Evolutionary conservation across 139 green algal species (phyloP).

Genomic region (Auxenochlorella pyrenoidosa): DNA sequence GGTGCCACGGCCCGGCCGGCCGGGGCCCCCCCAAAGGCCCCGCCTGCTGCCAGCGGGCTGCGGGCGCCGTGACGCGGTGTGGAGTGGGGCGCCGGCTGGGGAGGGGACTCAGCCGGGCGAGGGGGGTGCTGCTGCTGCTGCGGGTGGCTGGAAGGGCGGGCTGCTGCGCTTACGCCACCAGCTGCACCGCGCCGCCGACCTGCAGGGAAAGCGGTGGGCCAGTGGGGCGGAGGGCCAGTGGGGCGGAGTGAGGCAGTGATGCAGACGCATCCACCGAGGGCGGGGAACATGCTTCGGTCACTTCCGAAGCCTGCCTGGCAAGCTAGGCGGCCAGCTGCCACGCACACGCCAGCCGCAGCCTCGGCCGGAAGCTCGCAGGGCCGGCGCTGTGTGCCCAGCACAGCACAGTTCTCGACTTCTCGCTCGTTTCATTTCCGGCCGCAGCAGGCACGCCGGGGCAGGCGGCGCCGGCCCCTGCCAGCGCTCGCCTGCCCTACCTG

Average conservation of each 20-base stretch:
- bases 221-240: background rate
- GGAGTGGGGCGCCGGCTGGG: background rate
- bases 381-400: too few species aligned
- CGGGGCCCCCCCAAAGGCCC: background rate
- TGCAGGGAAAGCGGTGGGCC: background rate
- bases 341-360: too few species aligned
- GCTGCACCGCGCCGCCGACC: slow-evolving; percentile 38
- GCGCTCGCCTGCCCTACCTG: too few species aligned
- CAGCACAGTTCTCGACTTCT: too few species aligned
- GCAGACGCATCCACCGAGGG: too few species aligned
- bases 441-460: too few species aligned
- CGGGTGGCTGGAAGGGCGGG: background rate
- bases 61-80: background rate
- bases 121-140: slow-evolving; percentile 34
- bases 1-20: background rate
- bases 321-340: too few species aligned
- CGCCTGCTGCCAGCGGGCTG: background rate
- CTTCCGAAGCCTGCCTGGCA: too few species aligned
- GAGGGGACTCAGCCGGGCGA: background rate
- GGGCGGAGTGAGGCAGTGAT: background rate
- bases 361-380: too few species aligned
- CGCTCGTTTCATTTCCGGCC: too few species aligned
- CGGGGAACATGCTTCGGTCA: too few species aligned
- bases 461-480: too few species aligned
- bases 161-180: slow-evolving; percentile 30